Conservation (phyloP, 352 stramenopile species). For the Pythium apleroticum region DNA sequence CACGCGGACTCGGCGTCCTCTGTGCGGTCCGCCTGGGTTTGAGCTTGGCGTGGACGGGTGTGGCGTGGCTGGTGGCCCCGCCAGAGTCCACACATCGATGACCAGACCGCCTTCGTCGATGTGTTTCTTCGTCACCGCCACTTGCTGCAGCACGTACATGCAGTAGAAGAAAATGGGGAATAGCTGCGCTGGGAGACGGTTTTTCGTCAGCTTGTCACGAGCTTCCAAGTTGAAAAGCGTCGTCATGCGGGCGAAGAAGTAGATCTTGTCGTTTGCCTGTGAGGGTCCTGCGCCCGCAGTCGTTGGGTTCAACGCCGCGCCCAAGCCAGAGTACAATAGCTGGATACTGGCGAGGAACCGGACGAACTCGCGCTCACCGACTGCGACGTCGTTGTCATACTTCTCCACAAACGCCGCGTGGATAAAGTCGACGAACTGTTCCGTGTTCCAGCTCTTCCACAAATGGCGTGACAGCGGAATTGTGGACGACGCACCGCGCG, state of each 20-base stretch:
- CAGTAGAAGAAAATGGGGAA: slow-evolving; percentile 41
- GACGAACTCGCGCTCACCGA: slow-evolving; percentile 36
- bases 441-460: slow-evolving; percentile 27
- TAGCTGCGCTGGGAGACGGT: slow-evolving; percentile 19
- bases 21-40: neutral
- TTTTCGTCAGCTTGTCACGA: slow-evolving; percentile 14
- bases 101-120: slow-evolving; percentile 32
- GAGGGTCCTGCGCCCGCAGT: slow-evolving; percentile 3
- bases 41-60: slow-evolving; percentile 3
- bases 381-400: slow-evolving; percentile 22
- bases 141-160: slow-evolving; percentile 39
- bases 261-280: slow-evolving; percentile 18
- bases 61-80: neutral
- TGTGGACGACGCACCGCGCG: neutral
- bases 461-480: slow-evolving; percentile 11
- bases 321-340: slow-evolving; percentile 24
- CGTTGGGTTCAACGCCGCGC: neutral
- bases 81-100: slow-evolving; percentile 29
- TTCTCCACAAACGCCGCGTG: slow-evolving; percentile 34
- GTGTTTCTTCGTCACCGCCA: slow-evolving; percentile 32
- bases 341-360: slow-evolving; percentile 44
- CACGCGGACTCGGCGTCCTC: neutral
- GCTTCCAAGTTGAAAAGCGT: slow-evolving; percentile 25
- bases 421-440: slow-evolving; percentile 36
- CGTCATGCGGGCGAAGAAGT: slow-evolving; percentile 34